phyloP scores from a whole-genome alignment of 352 stramenopile species.

The Phytophthora pisi region DNA sequence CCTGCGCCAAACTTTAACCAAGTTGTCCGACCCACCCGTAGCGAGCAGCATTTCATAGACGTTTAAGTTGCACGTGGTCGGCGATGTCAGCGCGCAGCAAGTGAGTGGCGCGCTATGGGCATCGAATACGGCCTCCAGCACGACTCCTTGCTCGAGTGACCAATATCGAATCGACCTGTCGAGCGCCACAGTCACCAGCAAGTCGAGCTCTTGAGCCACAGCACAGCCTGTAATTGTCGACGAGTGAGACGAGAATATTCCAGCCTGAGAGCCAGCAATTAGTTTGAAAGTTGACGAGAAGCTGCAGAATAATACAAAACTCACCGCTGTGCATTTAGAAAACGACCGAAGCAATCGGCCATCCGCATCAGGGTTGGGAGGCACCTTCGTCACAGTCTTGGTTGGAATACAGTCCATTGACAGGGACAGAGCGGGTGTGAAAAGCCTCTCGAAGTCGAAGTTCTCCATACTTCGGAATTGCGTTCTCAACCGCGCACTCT shows the following conservation, averaged over 20 bases:
- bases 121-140: constrained; percentile 47
- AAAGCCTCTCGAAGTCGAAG: constrained; percentile 60
- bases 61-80: constrained; percentile 25
- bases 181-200: constrained; percentile 55
- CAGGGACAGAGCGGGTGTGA: constrained; percentile 46
- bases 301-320: neutral
- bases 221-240: constrained; percentile 49
- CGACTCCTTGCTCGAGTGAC: constrained; percentile 35
- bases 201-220: constrained; percentile 40
- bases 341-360: constrained; percentile 32
- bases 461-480: constrained; percentile 45
- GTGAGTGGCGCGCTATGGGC: constrained; percentile 55
- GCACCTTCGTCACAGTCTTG: constrained; percentile 1
- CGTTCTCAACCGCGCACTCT: constrained; percentile 23
- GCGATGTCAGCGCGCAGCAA: constrained; percentile 45
- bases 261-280: constrained; percentile 24
- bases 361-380: constrained; percentile 18
- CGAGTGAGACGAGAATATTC: constrained; percentile 52
- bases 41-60: constrained; percentile 47
- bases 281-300: neutral
- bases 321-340: constrained; percentile 19
- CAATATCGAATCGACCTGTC: constrained; percentile 61
- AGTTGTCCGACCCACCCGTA: constrained; percentile 63
- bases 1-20: constrained; percentile 67
- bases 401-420: constrained; percentile 16